Percentiles rank a stretch among this genome's conserved stretches.
These are phyloP conservation scores for Lanmaoa rubissima DNA, from an alignment of 768 basidiomycete genomes.

Conservation along the genomic window DNA sequence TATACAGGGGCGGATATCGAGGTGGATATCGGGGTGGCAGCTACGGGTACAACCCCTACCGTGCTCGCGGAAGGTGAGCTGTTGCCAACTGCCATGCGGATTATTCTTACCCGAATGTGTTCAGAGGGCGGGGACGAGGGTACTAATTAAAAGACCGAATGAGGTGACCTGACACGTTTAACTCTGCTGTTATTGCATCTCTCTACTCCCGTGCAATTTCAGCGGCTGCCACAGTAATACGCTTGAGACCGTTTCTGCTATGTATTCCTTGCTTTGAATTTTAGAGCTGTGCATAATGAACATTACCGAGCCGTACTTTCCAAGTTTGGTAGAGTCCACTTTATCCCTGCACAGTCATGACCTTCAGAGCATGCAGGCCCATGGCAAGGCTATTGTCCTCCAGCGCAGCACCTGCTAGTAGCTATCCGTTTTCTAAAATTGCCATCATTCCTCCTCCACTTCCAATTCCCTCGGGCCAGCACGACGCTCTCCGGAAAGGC, in stretches of 20 bases:
- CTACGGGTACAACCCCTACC: constrained; percentile 51
- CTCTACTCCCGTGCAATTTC: constrained; percentile 10
- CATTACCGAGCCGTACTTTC: constrained; percentile 1
- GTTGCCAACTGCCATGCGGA: constrained; percentile 8
- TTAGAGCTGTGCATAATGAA: constrained; percentile 32
- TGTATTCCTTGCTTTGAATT: constrained; percentile 31
- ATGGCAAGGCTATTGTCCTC: constrained; percentile 28
- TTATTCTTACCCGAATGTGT: constrained; percentile 5
- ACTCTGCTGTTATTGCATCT: constrained; percentile 5
- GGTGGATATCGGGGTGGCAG: constrained; percentile 61
- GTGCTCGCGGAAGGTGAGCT: constrained; percentile 72
- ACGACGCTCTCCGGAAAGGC: constrained; percentile 54
- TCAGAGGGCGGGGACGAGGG: constrained; percentile 77
- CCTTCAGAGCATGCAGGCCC: constrained; percentile 6
- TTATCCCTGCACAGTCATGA: constrained; percentile 9
- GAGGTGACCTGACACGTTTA: constrained; percentile 17
- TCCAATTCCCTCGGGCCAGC: constrained; percentile 34
- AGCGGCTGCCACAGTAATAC: constrained; percentile 12
- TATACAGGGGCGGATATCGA: constrained; percentile 57
- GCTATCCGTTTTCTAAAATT: constrained; percentile 73
- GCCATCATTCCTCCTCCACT: constrained; percentile 54
- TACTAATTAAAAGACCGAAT: constrained; percentile 35
- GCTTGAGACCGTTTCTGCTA: constrained; percentile 20
- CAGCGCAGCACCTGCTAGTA: constrained; percentile 2
- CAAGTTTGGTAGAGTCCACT: constrained; percentile 14